These are phyloP conservation scores for Aeminium ludgeri DNA, from an alignment of 495 filamentous ascomycete genomes.

Conservation along the genomic window DNA sequence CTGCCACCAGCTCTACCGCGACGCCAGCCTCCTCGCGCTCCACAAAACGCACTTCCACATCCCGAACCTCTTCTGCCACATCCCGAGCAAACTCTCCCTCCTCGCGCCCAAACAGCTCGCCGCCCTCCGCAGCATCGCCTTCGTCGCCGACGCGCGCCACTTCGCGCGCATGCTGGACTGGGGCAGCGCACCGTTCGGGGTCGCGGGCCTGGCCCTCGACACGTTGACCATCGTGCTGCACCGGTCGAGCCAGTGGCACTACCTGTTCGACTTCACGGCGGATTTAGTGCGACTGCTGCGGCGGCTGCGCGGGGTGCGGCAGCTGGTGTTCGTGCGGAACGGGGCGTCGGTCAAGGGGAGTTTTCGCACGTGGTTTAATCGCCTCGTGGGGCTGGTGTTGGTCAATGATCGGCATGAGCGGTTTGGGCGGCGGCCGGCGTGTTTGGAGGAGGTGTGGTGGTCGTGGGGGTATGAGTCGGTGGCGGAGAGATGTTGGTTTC, in stretches of 20 bases:
- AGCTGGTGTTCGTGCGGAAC: constrained; percentile 20
- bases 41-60: constrained; percentile 15
- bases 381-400: constrained; percentile 20
- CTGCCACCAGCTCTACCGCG: constrained; percentile 19
- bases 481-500: constrained; percentile 15
- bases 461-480: constrained; percentile 18
- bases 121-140: constrained; percentile 16
- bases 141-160: constrained; percentile 16
- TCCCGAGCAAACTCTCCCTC: constrained; percentile 7
- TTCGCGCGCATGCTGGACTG: constrained; percentile 18
- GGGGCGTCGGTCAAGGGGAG: constrained; percentile 18
- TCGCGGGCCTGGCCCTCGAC: constrained; percentile 13
- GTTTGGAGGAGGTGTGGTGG: constrained; percentile 20
- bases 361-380: constrained; percentile 22
- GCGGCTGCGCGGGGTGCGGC: constrained; percentile 12
- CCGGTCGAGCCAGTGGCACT: constrained; percentile 18
- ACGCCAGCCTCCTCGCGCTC: constrained; percentile 17
- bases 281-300: constrained; percentile 19
- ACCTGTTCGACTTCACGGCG: constrained; percentile 17
- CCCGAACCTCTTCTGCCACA: constrained; percentile 11
- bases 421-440: constrained; percentile 12
- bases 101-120: constrained; percentile 14
- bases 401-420: constrained; percentile 20
- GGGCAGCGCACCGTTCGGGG: constrained; percentile 16
- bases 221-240: constrained; percentile 18